A percentile compares a stretch with the other conserved stretches of the same genome.
These are phyloP conservation scores for Melanogaster broomeanus DNA, from an alignment of 768 basidiomycete genomes.

Conservation along the genomic window DNA sequence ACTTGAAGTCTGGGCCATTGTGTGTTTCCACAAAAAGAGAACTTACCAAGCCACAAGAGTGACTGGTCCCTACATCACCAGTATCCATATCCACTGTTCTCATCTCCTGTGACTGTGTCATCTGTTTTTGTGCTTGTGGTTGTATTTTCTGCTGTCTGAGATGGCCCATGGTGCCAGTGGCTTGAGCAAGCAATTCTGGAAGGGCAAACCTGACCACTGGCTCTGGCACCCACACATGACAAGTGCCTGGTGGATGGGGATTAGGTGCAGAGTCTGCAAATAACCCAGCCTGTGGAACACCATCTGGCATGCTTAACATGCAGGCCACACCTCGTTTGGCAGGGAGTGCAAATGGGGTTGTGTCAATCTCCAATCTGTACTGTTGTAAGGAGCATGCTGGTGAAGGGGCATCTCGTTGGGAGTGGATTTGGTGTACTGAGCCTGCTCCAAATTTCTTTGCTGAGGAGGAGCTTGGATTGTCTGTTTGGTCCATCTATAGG, in stretches of 20 bases:
- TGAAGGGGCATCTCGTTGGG: background rate
- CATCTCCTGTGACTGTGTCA: no score
- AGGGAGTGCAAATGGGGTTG: background rate
- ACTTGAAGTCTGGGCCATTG: no score
- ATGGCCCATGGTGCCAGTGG: background rate
- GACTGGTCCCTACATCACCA: no score
- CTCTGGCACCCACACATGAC: background rate
- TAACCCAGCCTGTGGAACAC: background rate
- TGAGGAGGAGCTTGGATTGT: no score
- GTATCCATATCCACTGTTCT: no score
- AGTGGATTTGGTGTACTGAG: background rate
- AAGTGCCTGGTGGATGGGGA: background rate
- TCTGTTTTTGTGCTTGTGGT: no score
- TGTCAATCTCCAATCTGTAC: background rate
- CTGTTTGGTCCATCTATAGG: no score
- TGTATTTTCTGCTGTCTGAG: no score
- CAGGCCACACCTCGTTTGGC: background rate
- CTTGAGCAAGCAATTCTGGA: background rate
- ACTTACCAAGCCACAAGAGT: no score
- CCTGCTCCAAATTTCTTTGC: background rate
- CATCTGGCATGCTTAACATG: background rate
- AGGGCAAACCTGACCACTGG: background rate
- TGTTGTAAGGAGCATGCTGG: background rate
- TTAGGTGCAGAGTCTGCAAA: background rate
- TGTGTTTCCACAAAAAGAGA: no score